phyloP scores from a whole-genome alignment of 2,329 filamentous ascomycete species.

The Anthostomella pinea region DNA sequence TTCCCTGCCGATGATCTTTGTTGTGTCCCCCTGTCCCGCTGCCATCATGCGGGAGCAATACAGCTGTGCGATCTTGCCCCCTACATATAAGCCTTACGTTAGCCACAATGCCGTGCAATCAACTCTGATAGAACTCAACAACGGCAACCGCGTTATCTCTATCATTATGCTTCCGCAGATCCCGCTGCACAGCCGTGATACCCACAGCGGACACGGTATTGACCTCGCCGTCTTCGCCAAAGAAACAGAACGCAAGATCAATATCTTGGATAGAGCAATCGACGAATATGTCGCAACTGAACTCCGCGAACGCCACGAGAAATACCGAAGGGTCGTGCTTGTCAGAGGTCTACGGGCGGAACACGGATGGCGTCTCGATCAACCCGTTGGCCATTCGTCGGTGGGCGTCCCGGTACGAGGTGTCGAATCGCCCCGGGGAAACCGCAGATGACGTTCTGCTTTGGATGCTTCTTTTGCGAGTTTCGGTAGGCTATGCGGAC shows the following conservation, averaged over 20 bases:
- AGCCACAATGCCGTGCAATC: too few relatives aligned
- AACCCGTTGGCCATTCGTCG: conserved; percentile 48
- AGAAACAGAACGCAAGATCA: conserved; percentile 63
- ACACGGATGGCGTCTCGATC: conserved; percentile 58
- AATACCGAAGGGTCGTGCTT: conserved; percentile 63
- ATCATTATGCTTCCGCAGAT: conserved; percentile 55
- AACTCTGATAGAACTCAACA: conserved; percentile 56
- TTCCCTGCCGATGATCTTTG: conserved; percentile 64
- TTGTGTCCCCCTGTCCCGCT: conserved; percentile 63
- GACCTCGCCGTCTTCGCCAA: conserved; percentile 50
- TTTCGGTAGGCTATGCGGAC: conserved; percentile 56
- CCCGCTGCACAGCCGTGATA: conserved; percentile 58
- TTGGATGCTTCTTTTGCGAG: conserved; percentile 37
- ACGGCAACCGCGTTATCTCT: conserved; percentile 62
- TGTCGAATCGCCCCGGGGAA: conserved; percentile 66
- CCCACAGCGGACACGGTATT: conserved; percentile 56
- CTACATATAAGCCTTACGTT: neutral
- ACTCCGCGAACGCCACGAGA: conserved; percentile 65
- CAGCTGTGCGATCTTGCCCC: conserved; percentile 61
- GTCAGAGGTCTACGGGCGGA: conserved; percentile 66
- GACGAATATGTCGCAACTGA: conserved; percentile 66
- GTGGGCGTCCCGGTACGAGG: conserved; percentile 60
- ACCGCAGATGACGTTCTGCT: conserved; percentile 65
- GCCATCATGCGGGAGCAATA: conserved; percentile 66
- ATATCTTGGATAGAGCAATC: conserved; percentile 71